phyloP scores from a whole-genome alignment of 2,329 filamentous ascomycete species.

The Dactylonectria estremocensis region DNA sequence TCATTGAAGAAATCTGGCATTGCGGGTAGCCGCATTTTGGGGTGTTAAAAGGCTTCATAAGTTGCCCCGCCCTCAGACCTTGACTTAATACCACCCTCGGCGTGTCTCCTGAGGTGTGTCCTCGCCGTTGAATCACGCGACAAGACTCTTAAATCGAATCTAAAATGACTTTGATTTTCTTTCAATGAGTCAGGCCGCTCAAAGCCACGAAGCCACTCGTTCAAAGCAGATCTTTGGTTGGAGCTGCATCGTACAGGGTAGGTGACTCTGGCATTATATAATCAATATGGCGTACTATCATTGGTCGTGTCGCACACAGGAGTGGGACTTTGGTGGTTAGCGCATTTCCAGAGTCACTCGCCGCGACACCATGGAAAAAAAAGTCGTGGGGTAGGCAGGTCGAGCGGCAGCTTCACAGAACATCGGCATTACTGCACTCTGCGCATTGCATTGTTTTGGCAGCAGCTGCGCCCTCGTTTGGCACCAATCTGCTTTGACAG shows the following conservation, averaged over 20 bases:
- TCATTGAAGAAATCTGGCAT: too few species aligned
- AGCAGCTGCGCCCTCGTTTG: background rate
- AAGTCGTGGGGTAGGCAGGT: conserved; percentile 25
- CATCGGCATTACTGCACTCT: background rate
- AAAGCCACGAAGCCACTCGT: background rate
- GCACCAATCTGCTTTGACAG: background rate
- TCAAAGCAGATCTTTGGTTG: background rate
- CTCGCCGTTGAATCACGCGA: background rate
- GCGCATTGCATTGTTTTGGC: conserved; percentile 3
- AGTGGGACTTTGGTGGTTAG: background rate
- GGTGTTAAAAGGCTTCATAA: too few species aligned
- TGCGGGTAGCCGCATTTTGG: too few species aligned
- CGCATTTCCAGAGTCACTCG: conserved; percentile 28
- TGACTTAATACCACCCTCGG: background rate
- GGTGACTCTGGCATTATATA: conserved; percentile 12
- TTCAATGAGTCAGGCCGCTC: background rate
- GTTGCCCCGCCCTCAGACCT: too few species aligned
- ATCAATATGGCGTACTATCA: conserved; percentile 26
- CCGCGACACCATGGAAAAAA: conserved; percentile 34
- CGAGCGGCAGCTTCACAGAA: background rate
- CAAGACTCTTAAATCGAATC: background rate
- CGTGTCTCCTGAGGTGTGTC: background rate
- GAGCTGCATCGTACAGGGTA: conserved; percentile 15
- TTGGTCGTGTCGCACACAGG: conserved; percentile 15
- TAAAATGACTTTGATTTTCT: background rate